Conservation (phyloP, 805 yeast species). For the Tetrapisispora pingtungensis region DNA sequence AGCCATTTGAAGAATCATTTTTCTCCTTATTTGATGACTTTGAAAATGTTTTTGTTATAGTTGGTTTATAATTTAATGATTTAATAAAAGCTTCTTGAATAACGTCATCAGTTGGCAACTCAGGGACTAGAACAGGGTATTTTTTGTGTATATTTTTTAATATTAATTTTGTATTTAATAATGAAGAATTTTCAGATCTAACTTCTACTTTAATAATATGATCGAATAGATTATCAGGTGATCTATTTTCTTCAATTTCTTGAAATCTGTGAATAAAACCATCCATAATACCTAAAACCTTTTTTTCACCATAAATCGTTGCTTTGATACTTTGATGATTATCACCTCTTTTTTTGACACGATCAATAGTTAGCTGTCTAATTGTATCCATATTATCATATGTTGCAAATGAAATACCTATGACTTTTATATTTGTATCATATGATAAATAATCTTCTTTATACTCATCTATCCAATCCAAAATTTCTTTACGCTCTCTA, state of each 20-base stretch:
- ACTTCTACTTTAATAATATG: slow-evolving; percentile 48
- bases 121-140: slow-evolving; percentile 37
- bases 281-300: slow-evolving; percentile 53
- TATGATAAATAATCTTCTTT: slow-evolving; percentile 36
- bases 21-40: slow-evolving; percentile 9
- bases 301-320: slow-evolving; percentile 34
- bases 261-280: slow-evolving; percentile 68
- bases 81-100: slow-evolving; percentile 38
- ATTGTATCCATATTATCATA: slow-evolving; percentile 30
- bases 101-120: slow-evolving; percentile 34
- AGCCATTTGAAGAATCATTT: slow-evolving; percentile 3
- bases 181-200: slow-evolving; percentile 34
- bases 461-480: slow-evolving; percentile 39
- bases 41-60: slow-evolving; percentile 31
- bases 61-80: slow-evolving; percentile 50
- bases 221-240: slow-evolving; percentile 65
- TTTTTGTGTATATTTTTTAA: slow-evolving; percentile 30
- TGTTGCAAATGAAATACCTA: slow-evolving; percentile 61
- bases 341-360: slow-evolving; percentile 69
- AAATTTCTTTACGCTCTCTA: slow-evolving; percentile 59
- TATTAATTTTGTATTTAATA: slow-evolving; percentile 39
- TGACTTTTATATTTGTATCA: slow-evolving; percentile 40
- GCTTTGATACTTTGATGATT: slow-evolving; percentile 77
- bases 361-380: slow-evolving; percentile 42
- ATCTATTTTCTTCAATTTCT: slow-evolving; percentile 34